phyloP scores from a whole-genome alignment of 257 asterid species.

The Thymus quinquecostatus region DNA sequence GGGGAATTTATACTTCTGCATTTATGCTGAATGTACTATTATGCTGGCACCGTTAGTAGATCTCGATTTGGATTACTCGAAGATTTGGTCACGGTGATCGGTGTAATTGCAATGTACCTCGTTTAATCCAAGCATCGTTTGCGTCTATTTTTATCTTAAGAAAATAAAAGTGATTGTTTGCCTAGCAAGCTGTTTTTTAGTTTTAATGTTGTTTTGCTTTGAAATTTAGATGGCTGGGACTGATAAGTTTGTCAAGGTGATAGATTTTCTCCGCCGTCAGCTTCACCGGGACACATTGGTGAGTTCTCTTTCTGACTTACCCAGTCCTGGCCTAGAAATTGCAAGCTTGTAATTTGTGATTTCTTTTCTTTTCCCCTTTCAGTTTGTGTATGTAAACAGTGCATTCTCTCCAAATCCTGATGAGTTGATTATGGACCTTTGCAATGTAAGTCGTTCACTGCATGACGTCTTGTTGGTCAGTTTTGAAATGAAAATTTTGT shows the following conservation, averaged over 20 bases:
- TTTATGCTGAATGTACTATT: conserved; percentile 2
- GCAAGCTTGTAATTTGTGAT: conserved; percentile 7
- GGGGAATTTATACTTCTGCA: neutral
- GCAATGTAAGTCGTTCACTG: conserved; percentile 59
- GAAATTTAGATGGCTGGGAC: conserved; percentile 74
- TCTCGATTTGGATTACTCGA: neutral
- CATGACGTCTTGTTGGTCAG: conserved; percentile 7
- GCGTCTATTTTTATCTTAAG: neutral
- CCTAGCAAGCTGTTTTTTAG: neutral
- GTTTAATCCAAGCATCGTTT: neutral
- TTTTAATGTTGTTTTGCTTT: neutral
- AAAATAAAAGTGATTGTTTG: neutral
- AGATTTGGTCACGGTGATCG: conserved; percentile 1
- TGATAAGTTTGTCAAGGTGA: conserved; percentile 86
- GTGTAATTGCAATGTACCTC: conserved; percentile 3
- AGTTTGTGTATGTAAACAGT: conserved; percentile 74
- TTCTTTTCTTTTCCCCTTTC: conserved; percentile 1
- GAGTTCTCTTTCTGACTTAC: conserved; percentile 18
- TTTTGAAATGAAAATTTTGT: neutral
- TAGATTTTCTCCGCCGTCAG: conserved; percentile 93
- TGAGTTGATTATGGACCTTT: conserved; percentile 78
- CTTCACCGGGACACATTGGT: conserved; percentile 95
- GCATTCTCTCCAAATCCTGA: conserved; percentile 97
- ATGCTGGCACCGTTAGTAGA: neutral
- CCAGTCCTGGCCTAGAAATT: neutral